These are phyloP conservation scores for Herpetomonas samuelpessoai DNA, from an alignment of 208 protist genomes.

Conservation along the genomic window DNA sequence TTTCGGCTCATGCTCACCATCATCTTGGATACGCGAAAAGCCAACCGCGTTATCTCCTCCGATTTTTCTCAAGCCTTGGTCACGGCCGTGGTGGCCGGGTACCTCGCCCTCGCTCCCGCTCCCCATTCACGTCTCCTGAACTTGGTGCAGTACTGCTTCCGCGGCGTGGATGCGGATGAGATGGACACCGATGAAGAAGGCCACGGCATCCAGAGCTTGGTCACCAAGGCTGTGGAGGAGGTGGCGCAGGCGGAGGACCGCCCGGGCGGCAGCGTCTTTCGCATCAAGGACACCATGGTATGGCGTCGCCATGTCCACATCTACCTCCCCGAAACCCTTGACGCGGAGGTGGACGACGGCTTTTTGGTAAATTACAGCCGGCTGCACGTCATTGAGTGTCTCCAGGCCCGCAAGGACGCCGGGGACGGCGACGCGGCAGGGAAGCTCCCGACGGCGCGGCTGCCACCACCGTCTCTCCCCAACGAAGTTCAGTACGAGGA, in stretches of 20 bases:
- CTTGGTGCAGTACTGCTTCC: constrained; percentile 4
- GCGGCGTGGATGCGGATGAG: constrained; percentile 18
- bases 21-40: constrained; percentile 32
- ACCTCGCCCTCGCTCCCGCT: constrained; percentile 17
- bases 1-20: constrained; percentile 69
- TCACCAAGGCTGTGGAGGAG: constrained; percentile 31
- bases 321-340: constrained; percentile 36
- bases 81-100: constrained; percentile 20
- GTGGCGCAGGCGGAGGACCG: constrained; percentile 33
- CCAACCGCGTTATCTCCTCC: constrained; percentile 17
- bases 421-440: not conserved
- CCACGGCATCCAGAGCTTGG: constrained; percentile 11
- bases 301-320: constrained; percentile 48
- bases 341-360: constrained; percentile 28
- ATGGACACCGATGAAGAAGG: constrained; percentile 25
- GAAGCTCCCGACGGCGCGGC: not conserved
- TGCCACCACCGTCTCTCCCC: constrained; percentile 23
- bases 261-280: constrained; percentile 29
- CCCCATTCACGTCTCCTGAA: constrained; percentile 5
- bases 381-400: constrained; percentile 12
- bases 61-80: constrained; percentile 12
- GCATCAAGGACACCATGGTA: constrained; percentile 35
- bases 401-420: constrained; percentile 5
- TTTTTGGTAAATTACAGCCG: constrained; percentile 18
- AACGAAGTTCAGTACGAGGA: constrained; percentile 24